These are phyloP conservation scores for Cylindrotheca closterium DNA, from an alignment of 108 stramenopile species.

Conservation along the genomic window DNA sequence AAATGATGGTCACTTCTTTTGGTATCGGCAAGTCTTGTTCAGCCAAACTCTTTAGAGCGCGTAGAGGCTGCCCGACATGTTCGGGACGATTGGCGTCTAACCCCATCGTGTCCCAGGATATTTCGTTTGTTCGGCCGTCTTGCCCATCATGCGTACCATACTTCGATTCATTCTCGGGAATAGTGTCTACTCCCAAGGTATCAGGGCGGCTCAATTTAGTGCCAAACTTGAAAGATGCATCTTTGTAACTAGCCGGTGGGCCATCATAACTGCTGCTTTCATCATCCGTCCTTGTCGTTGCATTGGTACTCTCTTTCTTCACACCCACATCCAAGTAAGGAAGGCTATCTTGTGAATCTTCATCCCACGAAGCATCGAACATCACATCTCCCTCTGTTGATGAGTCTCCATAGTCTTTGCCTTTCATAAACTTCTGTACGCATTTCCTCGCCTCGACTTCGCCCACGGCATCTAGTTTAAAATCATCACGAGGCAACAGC, in stretches of 20 bases:
- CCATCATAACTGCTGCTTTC: slow-evolving; percentile 15
- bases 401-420: not conserved
- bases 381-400: not conserved
- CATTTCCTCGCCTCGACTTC: not conserved
- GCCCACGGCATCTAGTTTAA: not conserved
- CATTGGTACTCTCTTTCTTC: not conserved
- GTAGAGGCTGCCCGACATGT: slow-evolving; percentile 18
- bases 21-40: slow-evolving; percentile 17
- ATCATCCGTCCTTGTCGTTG: slow-evolving; percentile 19
- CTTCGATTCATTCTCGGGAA: not conserved
- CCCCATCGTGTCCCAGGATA: slow-evolving; percentile 33
- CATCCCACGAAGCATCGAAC: not conserved
- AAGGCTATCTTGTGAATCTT: not conserved
- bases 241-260: slow-evolving; percentile 17
- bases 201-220: slow-evolving; percentile 25
- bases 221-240: slow-evolving; percentile 16
- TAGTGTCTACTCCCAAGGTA: slow-evolving; percentile 11
- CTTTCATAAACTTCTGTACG: not conserved
- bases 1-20: slow-evolving; percentile 34
- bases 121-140: not conserved
- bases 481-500: not conserved
- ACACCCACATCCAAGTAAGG: no score
- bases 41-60: slow-evolving; percentile 18
- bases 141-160: not conserved
- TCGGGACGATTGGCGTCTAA: slow-evolving; percentile 6